These are phyloP conservation scores for Dryas octopetala DNA, from an alignment of 306 rosid genomes.

Conservation along the genomic window DNA sequence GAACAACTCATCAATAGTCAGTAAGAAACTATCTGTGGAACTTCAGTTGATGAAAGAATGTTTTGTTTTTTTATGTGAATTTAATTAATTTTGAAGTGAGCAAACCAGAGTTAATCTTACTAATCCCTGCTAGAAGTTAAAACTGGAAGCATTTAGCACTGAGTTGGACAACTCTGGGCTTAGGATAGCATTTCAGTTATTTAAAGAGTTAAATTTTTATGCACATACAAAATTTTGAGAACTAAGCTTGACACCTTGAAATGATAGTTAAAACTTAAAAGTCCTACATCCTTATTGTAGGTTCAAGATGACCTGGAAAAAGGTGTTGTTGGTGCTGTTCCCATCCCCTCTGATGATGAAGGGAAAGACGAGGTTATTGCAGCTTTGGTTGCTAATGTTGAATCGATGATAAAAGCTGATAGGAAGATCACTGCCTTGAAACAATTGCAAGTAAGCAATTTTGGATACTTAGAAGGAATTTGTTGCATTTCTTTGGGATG, in stretches of 20 bases:
- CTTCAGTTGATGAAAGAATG: neutral
- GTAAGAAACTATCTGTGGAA: neutral
- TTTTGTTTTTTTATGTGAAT: neutral
- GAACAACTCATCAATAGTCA: too few species aligned
- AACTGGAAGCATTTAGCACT: neutral
- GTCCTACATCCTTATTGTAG: conserved; percentile 38
- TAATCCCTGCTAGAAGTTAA: neutral
- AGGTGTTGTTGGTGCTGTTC: conserved; percentile 70
- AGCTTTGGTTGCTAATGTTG: conserved; percentile 78
- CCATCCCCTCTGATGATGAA: conserved; percentile 71
- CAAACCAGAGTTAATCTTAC: neutral
- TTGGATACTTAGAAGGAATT: conserved; percentile 1
- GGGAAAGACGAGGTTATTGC: conserved; percentile 79
- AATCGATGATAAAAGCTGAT: conserved; percentile 95
- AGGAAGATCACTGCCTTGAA: conserved; percentile 85
- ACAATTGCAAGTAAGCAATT: conserved; percentile 80
- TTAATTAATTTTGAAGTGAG: neutral
- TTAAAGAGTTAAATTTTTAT: neutral
- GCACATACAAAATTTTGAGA: neutral
- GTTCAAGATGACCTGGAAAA: conserved; percentile 80
- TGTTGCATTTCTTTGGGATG: conserved; percentile 19
- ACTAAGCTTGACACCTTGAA: neutral
- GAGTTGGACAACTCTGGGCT: neutral
- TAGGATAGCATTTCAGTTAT: neutral
- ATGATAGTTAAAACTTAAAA: neutral